Conservation (phyloP, 2,329 filamentous ascomycete genomes). For the Fusarium sterilihyphosum region DNA sequence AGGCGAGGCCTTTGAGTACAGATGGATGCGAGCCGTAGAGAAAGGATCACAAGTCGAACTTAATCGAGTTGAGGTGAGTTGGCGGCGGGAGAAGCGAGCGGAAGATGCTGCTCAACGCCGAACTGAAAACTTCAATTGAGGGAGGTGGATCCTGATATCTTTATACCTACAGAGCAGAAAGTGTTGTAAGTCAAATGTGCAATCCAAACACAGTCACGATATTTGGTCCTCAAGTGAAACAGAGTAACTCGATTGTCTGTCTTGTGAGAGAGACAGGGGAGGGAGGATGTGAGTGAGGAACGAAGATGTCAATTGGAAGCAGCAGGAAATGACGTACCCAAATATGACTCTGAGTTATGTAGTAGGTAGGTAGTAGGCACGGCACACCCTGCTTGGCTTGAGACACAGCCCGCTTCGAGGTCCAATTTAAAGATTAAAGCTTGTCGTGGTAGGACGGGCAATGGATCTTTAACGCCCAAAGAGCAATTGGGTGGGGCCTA, state of each 20-base stretch:
- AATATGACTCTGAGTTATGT: not conserved
- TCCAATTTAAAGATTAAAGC: constrained; percentile 28
- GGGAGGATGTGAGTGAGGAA: constrained; percentile 9
- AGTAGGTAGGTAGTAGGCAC: too few species aligned
- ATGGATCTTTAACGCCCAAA: constrained; percentile 15
- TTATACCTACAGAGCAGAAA: constrained; percentile 17
- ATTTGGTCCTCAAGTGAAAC: not conserved
- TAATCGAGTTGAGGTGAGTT: constrained; percentile 7
- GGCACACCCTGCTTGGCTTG: constrained; percentile 10
- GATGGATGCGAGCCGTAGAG: constrained; percentile 12
- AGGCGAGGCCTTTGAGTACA: not conserved
- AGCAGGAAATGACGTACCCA: constrained; percentile 10
- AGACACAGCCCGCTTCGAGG: constrained; percentile 30
- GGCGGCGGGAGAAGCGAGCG: constrained; percentile 22
- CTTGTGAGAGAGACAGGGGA: constrained; percentile 10
- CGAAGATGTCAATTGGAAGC: constrained; percentile 5
- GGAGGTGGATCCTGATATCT: not conserved
- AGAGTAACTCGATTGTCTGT: not conserved
- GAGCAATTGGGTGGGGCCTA: constrained; percentile 3
- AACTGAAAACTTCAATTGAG: not conserved
- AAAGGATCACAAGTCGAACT: not conserved
- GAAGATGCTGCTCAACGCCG: constrained; percentile 20
- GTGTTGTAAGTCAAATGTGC: constrained; percentile 20
- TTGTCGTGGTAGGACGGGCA: constrained; percentile 13
- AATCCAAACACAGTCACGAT: constrained; percentile 24